phyloP scores from a whole-genome alignment of 1,284 basidiomycete species.

The Irpex rosettiformis region DNA sequence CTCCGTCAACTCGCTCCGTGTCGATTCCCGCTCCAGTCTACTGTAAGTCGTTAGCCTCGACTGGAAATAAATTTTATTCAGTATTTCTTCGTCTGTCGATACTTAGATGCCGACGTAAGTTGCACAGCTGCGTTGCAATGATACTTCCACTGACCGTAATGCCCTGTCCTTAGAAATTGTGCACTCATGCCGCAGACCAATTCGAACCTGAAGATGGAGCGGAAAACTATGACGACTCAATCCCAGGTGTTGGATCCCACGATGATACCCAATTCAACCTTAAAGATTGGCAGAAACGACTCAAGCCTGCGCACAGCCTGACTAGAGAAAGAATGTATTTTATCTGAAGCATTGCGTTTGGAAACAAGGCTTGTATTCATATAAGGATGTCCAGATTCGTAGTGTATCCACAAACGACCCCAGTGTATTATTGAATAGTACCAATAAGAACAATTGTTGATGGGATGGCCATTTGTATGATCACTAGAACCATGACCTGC shows the following conservation, averaged over 20 bases:
- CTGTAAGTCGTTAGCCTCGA: constrained; percentile 39
- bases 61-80: no score
- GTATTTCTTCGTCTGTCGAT: no score
- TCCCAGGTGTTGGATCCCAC: constrained; percentile 22
- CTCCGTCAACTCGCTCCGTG: constrained; percentile 58
- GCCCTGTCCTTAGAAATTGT: constrained; percentile 41
- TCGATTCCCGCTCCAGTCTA: constrained; percentile 66
- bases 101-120: constrained; percentile 55
- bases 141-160: constrained; percentile 2
- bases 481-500: no score
- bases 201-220: constrained; percentile 32
- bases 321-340: constrained; percentile 36
- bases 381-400: not conserved
- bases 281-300: constrained; percentile 29
- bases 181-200: constrained; percentile 45
- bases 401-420: no score
- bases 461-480: no score
- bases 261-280: constrained; percentile 31
- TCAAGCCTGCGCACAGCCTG: constrained; percentile 5
- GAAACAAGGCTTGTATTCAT: not conserved
- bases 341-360: constrained; percentile 24
- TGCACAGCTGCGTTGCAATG: not conserved
- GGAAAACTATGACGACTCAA: constrained; percentile 30
- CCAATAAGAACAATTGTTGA: no score
- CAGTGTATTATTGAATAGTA: no score